Evolutionary conservation across 2,329 filamentous ascomycete genomes (phyloP), one percentile per base, ranked within the genome.

Genomic region (Penicillium sp.): DNA sequence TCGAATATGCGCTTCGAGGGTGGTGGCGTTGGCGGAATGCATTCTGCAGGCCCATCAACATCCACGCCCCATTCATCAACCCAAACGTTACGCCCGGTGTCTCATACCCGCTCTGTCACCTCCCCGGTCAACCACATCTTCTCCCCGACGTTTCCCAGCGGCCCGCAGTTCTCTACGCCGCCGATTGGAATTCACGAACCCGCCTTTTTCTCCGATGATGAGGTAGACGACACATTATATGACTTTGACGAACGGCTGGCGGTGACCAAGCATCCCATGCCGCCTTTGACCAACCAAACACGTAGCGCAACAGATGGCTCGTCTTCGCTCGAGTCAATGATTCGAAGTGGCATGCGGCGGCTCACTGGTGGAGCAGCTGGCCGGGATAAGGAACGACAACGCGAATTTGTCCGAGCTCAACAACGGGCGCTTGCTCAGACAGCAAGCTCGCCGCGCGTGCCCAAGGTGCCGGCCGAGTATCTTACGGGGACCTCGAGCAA

Each of bases 21-120:
- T 1, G 73, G 69, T 78, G 57, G 84, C 29, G 77, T 76, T 1
- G 73, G 69, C 78, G 57, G 84, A 85, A 66, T 69, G 46, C 69
- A 67, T 67, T 70, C 69, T 59, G 65, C 29, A 84, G 90, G 78
- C 83, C 35, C 35, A 15, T 41, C 35, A 15, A 79, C 64, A 70
- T 79, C 70, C n/a, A 73, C 77, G 15, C 70, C 73, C n/a, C 70
- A 80, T 9, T 65, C 60, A 11, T 60, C 69, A 9, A 67, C 62
- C 17, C 73, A 72, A 56, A 73, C 79, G 11, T 76, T 78, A 7
- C 83, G 92, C 5, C 91, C 92, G 0, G 86, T 85, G 3, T 81
- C 96, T 21, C 93, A 97, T 73, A 85, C 87, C 6, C 88, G 94
- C 19, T 96, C 92, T 13, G 86, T 96, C 56, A 97, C 94, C 0